Evolutionary conservation across 2,329 filamentous ascomycete species (phyloP), one percentile per base, ranked within the genome.

Genomic region (Penicillium verrucosum): DNA sequence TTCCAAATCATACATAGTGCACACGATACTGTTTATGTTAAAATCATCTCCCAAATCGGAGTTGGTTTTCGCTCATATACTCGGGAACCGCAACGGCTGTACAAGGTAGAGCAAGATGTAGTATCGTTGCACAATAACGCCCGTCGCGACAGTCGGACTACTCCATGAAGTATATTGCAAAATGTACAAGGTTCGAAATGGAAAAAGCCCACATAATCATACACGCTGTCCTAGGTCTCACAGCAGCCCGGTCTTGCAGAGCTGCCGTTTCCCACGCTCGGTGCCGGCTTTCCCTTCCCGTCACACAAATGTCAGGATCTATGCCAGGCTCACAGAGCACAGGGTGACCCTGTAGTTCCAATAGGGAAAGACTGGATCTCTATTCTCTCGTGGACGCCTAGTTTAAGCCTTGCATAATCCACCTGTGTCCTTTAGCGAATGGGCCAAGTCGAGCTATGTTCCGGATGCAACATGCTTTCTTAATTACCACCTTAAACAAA

Each of bases 251-350:
- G 57, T 54, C 50, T 53, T 62, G 57, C 51, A 57, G 56, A 54
- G 49, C 54, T 62, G 53, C 60, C 56, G 50, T 60, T 60, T 51
- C 42, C 54, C 57, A 62, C 46, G 51, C 57, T 63, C 51, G 55
- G 58, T 48, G 59, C 54, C 58, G 58, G 53, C 59, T 57, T 34
- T 45, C 37, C 36, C 30, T 38, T n/a, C 40, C 27, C 16, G 61
- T 64, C 34, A 53, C 57, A 64, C 63, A 54, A 41, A 51, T 45
- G 30, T 37, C 44, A 47, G 53, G 52, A 59, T 58, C 32, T 50
- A 12, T 54, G 51, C 43, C 27, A 37, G 23, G 29, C 11, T 11
- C n/a, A 29, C 48, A 54, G 29, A 41, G 34, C 40, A 50, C 49
- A 60, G 50, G 54, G 60, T 60, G 51, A 56, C 61, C 58, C 29